Percentiles rank a stretch among this genome's conserved stretches.
These are phyloP conservation scores for Trichoderma sp. DNA, from an alignment of 2,329 filamentous ascomycete species.

Conservation along the genomic window DNA sequence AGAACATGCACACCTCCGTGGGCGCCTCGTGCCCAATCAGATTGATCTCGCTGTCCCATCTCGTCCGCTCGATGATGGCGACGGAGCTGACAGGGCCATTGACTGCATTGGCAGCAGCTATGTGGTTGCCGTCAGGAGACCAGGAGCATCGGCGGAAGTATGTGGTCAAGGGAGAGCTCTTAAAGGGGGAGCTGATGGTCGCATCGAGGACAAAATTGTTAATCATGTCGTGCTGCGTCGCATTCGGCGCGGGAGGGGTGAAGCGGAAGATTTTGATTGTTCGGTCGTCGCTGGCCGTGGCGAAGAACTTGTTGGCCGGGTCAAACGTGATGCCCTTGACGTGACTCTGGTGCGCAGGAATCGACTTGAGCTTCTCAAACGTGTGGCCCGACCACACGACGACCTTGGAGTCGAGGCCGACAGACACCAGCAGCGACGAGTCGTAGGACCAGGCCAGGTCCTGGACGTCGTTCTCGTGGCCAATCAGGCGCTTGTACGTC, in stretches of 20 bases:
- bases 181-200: conserved; percentile 87
- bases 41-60: conserved; percentile 97
- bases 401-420: conserved; percentile 95
- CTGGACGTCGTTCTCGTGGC: conserved; percentile 98
- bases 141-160: conserved; percentile 97
- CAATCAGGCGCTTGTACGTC: conserved; percentile 88
- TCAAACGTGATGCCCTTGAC: conserved; percentile 99
- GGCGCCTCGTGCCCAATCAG: conserved; percentile 96
- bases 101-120: conserved; percentile 93
- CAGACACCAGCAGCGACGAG: conserved; percentile 92
- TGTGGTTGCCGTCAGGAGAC: conserved; percentile 96
- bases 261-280: conserved; percentile 97
- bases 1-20: conserved; percentile 96
- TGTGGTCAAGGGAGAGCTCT: conserved; percentile 89
- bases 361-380: conserved; percentile 95
- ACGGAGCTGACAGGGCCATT: conserved; percentile 97
- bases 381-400: conserved; percentile 98
- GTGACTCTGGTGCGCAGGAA: conserved; percentile 92
- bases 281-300: conserved; percentile 94
- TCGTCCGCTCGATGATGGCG: conserved; percentile 88
- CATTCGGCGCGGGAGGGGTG: conserved; percentile 85
- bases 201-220: conserved; percentile 95
- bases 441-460: conserved; percentile 97
- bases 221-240: conserved; percentile 90
- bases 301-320: conserved; percentile 98